These are phyloP conservation scores for Coemansia pectinata DNA, from an alignment of 192 early-diverging fungal genomes.

Conservation along the genomic window DNA sequence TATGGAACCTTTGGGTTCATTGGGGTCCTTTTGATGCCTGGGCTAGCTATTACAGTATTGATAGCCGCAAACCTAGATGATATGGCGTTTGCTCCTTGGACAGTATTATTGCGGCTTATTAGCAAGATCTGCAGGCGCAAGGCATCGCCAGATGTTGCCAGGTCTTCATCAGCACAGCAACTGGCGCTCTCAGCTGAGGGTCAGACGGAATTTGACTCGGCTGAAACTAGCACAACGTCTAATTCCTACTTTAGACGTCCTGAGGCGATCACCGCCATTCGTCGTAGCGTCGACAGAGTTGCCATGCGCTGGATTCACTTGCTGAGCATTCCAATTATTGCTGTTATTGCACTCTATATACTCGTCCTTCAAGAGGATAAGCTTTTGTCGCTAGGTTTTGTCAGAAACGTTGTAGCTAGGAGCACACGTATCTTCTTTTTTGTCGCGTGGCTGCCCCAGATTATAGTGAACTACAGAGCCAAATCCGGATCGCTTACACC, in stretches of 20 bases:
- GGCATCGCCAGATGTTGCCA: background rate
- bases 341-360: background rate
- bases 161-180: background rate
- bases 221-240: background rate
- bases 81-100: background rate
- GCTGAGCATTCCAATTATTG: background rate
- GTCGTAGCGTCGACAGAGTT: background rate
- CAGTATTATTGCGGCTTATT: background rate
- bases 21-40: background rate
- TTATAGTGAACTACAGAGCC: no score
- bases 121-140: background rate
- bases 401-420: background rate
- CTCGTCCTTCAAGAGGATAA: background rate
- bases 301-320: slow-evolving; percentile 7
- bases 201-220: background rate
- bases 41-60: background rate
- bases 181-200: background rate
- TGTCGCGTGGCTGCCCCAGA: background rate
- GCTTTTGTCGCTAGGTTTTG: background rate
- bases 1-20: no score
- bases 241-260: slow-evolving; percentile 2
- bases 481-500: no score
- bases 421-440: background rate
- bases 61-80: background rate
- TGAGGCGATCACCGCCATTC: background rate